phyloP scores from a whole-genome alignment of 371 early-diverging fungal genomes.

The Funneliformis caledonium region DNA sequence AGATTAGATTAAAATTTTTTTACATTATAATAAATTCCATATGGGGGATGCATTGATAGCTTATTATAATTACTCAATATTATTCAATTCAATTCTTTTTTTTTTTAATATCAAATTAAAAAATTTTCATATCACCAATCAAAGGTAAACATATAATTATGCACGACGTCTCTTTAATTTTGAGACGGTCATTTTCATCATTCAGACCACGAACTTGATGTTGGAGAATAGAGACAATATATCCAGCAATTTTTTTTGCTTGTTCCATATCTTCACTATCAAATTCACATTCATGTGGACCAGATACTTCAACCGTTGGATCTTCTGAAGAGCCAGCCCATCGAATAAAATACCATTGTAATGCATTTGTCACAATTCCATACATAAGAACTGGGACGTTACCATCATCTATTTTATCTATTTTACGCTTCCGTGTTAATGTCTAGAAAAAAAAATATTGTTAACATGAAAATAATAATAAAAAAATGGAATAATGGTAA shows the following conservation, averaged over 20 bases:
- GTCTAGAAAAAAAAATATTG: neutral
- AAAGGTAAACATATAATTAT: neutral
- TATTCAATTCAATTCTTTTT: too few species aligned
- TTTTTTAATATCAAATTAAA: too few species aligned
- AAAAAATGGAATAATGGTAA: neutral
- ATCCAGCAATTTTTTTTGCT: neutral
- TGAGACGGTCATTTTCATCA: neutral
- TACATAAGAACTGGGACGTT: neutral
- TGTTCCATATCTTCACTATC: neutral
- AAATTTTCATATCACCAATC: too few species aligned
- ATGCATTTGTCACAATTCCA: slow-evolving; percentile 26
- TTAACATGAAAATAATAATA: neutral
- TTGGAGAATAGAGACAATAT: neutral
- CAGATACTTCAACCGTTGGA: neutral
- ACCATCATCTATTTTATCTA: neutral
- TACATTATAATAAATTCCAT: too few species aligned
- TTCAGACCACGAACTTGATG: neutral
- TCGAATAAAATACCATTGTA: slow-evolving; percentile 19
- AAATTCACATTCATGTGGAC: slow-evolving; percentile 5
- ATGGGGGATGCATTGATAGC: too few species aligned
- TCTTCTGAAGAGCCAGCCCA: slow-evolving; percentile 9
- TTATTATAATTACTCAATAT: too few species aligned
- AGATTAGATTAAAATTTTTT: too few species aligned
- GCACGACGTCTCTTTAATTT: neutral
- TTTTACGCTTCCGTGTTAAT: neutral